Evolutionary conservation across 164 flowering plant species (phyloP).

Genomic region (Vitis cinerea): DNA sequence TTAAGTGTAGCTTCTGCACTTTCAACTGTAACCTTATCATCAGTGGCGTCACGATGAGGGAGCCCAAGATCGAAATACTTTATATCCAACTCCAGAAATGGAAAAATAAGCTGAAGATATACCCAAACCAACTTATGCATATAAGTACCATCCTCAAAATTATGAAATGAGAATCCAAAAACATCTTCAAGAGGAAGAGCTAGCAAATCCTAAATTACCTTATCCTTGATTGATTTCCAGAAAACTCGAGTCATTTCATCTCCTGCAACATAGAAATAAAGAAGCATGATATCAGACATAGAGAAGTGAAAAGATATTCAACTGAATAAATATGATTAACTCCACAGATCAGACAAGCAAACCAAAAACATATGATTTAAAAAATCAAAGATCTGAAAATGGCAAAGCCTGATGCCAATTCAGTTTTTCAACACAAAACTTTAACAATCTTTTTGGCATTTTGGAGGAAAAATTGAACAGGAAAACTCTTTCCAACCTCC

Average conservation of each 20-base stretch:
- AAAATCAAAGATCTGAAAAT: too few relatives aligned
- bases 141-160: not conserved
- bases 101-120: constrained; percentile 75
- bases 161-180: not conserved
- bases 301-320: not conserved
- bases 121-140: not conserved
- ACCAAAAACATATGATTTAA: too few relatives aligned
- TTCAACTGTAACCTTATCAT: constrained; percentile 94
- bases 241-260: constrained; percentile 98
- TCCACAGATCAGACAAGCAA: too few relatives aligned
- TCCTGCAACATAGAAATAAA: constrained; percentile 38
- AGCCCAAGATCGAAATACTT: constrained; percentile 96
- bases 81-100: constrained; percentile 89
- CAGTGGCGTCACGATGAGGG: constrained; percentile 88
- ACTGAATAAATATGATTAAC: too few relatives aligned
- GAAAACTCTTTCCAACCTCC: too few relatives aligned
- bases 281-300: not conserved
- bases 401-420: too few relatives aligned
- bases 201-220: constrained; percentile 42
- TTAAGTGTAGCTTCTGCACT: constrained; percentile 98
- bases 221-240: constrained; percentile 87
- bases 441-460: too few relatives aligned
- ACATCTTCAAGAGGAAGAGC: not conserved
- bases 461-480: too few relatives aligned
- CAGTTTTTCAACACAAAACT: too few relatives aligned